These are phyloP conservation scores for Sinapis alba DNA, from an alignment of 441 rosid species.

Conservation along the genomic window DNA sequence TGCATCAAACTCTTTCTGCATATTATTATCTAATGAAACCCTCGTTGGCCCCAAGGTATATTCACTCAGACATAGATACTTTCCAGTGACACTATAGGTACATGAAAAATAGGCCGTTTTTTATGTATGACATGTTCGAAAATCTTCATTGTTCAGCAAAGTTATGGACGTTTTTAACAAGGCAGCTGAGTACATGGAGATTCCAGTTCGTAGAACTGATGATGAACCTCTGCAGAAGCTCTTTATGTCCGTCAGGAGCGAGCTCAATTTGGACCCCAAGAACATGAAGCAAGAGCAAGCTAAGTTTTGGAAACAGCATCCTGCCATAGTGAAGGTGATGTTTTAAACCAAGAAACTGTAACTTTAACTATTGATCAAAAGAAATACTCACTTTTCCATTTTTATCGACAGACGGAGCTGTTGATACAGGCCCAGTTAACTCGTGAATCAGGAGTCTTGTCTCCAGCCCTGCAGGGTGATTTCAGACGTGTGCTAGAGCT, in stretches of 20 bases:
- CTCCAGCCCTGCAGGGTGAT: conserved; percentile 82
- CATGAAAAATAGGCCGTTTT: conserved; percentile 4
- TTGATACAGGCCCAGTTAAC: conserved; percentile 98
- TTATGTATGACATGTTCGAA: conserved; percentile 24
- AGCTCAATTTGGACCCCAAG: conserved; percentile 91
- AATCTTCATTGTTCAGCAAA: conserved; percentile 63
- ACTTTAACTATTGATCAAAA: not conserved
- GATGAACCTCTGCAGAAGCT: conserved; percentile 97
- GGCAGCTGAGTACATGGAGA: conserved; percentile 98
- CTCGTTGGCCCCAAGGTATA: conserved; percentile 96
- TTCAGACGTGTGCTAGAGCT: conserved; percentile 92
- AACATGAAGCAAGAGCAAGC: conserved; percentile 99
- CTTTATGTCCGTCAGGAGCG: conserved; percentile 95
- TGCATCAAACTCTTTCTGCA: conserved; percentile 93
- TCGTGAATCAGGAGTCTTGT: conserved; percentile 68
- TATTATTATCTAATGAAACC: conserved; percentile 96
- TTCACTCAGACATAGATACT: conserved; percentile 14
- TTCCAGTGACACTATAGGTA: not conserved
- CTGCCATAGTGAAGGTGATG: conserved; percentile 89
- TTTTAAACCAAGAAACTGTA: conserved; percentile 13
- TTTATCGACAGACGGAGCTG: conserved; percentile 75
- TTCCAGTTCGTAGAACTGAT: conserved; percentile 94
- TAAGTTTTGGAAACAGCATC: conserved; percentile 99
- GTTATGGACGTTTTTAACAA: conserved; percentile 96
- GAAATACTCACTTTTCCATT: conserved; percentile 26